Conservation (phyloP, 345 rosid species). For the Populus nigra region DNA sequence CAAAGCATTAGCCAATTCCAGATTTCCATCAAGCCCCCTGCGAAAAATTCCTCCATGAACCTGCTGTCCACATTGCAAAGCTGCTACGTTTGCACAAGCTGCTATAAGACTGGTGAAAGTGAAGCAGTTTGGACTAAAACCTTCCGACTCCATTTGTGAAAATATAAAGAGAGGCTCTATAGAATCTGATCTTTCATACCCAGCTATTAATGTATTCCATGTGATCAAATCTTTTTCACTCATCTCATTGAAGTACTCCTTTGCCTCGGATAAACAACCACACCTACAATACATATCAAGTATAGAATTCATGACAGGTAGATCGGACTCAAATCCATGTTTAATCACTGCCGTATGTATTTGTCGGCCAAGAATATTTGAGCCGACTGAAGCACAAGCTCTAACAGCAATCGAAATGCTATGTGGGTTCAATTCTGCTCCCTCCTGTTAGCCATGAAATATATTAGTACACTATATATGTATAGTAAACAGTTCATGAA, state of each 20-base stretch:
- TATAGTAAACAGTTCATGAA: background rate
- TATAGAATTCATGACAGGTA: constrained; percentile 80
- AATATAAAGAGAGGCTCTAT: constrained; percentile 53
- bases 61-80: constrained; percentile 68
- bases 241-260: constrained; percentile 64
- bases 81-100: constrained; percentile 71
- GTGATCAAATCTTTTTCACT: constrained; percentile 63
- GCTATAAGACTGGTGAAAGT: constrained; percentile 73
- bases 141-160: constrained; percentile 57
- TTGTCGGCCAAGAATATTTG: constrained; percentile 55
- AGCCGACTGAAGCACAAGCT: constrained; percentile 75
- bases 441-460: constrained; percentile 48
- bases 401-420: constrained; percentile 75
- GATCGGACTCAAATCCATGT: constrained; percentile 58
- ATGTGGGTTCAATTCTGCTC: constrained; percentile 52
- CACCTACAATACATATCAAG: constrained; percentile 89
- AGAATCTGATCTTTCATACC: constrained; percentile 60
- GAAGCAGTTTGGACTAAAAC: constrained; percentile 68
- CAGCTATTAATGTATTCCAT: constrained; percentile 83
- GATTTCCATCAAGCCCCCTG: constrained; percentile 54
- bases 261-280: constrained; percentile 57
- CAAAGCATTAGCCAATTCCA: constrained; percentile 65
- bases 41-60: constrained; percentile 67
- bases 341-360: constrained; percentile 57
- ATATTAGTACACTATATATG: background rate